Percentiles rank a stretch among this genome's conserved stretches.
phyloP scores from a whole-genome alignment of 179 eudicot species.

The Beta corolliflora region DNA sequence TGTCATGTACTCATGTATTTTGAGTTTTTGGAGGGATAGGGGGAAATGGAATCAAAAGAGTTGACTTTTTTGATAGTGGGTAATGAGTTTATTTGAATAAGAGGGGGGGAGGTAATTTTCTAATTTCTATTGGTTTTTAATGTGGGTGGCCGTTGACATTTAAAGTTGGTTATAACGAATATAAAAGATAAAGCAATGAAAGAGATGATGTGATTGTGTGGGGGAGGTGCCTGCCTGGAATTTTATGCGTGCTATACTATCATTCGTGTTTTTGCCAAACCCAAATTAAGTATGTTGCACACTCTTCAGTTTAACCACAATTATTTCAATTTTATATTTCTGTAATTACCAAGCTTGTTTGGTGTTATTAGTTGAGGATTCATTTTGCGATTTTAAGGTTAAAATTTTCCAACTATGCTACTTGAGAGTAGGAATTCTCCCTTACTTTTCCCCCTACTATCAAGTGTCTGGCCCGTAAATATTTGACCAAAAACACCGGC shows the following conservation, averaged over 20 bases:
- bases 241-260: not conserved
- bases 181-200: conserved; percentile 1
- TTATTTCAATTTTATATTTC: too few species aligned
- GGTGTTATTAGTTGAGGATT: too few species aligned
- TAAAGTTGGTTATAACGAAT: conserved; percentile 28
- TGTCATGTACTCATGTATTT: not conserved
- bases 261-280: not conserved
- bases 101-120: not conserved
- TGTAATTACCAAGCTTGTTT: too few species aligned
- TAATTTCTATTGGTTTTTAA: not conserved
- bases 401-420: too few species aligned
- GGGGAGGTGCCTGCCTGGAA: conserved; percentile 16
- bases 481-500: too few species aligned
- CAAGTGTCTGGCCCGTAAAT: too few species aligned
- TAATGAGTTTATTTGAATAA: conserved; percentile 13
- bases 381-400: too few species aligned
- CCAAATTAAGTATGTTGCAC: not conserved
- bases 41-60: conserved; percentile 19
- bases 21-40: not conserved
- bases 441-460: too few species aligned
- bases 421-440: too few species aligned
- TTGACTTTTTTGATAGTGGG: conserved; percentile 36
- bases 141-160: conserved; percentile 44
- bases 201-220: not conserved
- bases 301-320: too few species aligned